Base-by-base conservation (phyloP, 257 asterid species). In the Solanum commersonii region DNA sequence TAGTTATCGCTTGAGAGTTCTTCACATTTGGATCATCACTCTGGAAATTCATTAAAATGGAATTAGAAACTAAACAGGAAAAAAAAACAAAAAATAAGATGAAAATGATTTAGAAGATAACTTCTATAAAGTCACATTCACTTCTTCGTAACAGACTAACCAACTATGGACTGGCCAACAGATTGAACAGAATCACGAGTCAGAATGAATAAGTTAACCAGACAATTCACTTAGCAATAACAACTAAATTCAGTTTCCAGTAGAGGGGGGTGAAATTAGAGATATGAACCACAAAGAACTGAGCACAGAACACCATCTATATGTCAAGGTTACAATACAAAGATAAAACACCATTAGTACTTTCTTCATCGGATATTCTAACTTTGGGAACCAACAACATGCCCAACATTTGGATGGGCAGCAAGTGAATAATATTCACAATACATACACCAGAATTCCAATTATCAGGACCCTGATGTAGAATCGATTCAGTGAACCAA, bases 21-120 rank as follows among this genome's bases (percentile, higher is more conserved):
- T 96, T 97, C 78, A 93, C 89, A 84, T 93, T 96, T 5, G 98
- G 99, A 93, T 97, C 98, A 89, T 94, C 95, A 91, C 96, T 96
- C 99, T 97, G 96, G 68, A 87, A 88, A 86, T 71, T 78, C 82
- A 82, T 33, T 74, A 84, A 56, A 84, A n/a, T 85, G 56, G 84
- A 38, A 38, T 29, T 29, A 49, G 42, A 16, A 46, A 67, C 34
- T 42, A 84, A n/a, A 72, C 8, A 81, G 40, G 49, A 10, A 82
- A 73, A 35, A 4, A 44, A 44, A 7, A 37, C 9, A 8, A 8
- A 38, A 14, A 8, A 10, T 5, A 27, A 20, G 0, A n/a, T n/a
- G 22, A 25, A 34, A 59, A n/a, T 20, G 37, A 49, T 15, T 46
- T 46, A 72, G 88, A 86, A 29, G 56, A 71, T 49, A 49, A 44